Evolutionary conservation across 371 early-diverging fungal genomes (phyloP).

Genomic region (Mortierella sp.): DNA sequence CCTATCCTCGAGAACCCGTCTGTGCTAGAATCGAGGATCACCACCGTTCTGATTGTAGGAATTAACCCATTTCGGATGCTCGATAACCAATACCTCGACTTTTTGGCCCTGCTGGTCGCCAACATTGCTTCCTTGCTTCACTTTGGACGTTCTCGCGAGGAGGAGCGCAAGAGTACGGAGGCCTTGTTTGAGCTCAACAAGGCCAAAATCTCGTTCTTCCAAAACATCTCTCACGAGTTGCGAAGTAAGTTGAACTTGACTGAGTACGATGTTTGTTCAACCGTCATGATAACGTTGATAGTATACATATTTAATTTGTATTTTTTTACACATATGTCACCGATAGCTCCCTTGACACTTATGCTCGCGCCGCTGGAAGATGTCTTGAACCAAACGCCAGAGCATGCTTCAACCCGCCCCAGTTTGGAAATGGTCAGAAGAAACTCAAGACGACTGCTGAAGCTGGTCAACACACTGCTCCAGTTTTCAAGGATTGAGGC

Average conservation of each 20-base stretch:
- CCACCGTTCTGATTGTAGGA: conserved; percentile 54
- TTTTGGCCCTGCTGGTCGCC: conserved; percentile 50
- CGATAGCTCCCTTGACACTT: conserved; percentile 61
- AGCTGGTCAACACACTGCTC: conserved; percentile 63
- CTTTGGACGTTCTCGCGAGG: conserved; percentile 55
- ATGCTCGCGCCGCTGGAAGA: conserved; percentile 67
- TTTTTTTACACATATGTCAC: conserved; percentile 16
- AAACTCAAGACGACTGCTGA: conserved; percentile 61
- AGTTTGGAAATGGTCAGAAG: conserved; percentile 58
- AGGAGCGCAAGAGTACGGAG: conserved; percentile 57
- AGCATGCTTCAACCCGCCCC: conserved; percentile 28
- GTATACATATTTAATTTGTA: background rate
- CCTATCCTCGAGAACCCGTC: conserved; percentile 50
- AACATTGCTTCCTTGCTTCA: conserved; percentile 46
- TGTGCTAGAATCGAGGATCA: conserved; percentile 37
- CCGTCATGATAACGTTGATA: background rate
- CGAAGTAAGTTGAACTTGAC: conserved; percentile 34
- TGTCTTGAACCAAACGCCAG: conserved; percentile 43
- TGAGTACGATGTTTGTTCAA: too few species aligned
- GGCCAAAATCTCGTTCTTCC: conserved; percentile 60
- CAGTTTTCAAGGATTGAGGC: conserved; percentile 62
- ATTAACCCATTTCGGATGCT: conserved; percentile 50
- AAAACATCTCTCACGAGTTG: conserved; percentile 57
- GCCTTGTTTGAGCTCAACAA: conserved; percentile 59
- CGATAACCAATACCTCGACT: conserved; percentile 58